These are phyloP conservation scores for Solanum phureja DNA, from an alignment of 257 asterid species.

Conservation along the genomic window DNA sequence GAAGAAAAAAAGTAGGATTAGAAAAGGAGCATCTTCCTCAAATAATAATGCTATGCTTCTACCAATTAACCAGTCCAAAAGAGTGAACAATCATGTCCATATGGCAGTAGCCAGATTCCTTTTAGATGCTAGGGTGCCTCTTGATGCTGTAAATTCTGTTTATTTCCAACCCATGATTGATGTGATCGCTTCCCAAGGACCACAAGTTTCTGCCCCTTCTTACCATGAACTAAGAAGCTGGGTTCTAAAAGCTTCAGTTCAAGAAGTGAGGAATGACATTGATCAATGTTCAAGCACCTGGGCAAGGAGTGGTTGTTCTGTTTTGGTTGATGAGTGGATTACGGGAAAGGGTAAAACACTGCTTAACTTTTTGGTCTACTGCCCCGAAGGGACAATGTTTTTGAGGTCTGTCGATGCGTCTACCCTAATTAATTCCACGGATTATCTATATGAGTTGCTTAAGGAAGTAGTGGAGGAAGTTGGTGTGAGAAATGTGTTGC, in stretches of 20 bases:
- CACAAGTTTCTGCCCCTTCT: slow-evolving; percentile 52
- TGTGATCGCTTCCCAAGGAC: slow-evolving; percentile 62
- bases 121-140: slow-evolving; percentile 61
- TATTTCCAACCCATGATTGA: slow-evolving; percentile 88
- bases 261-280: slow-evolving; percentile 54
- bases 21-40: slow-evolving; percentile 35
- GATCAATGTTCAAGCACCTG: slow-evolving; percentile 51
- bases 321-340: slow-evolving; percentile 67
- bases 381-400: slow-evolving; percentile 62
- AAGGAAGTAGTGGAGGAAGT: slow-evolving; percentile 80
- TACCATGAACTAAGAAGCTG: slow-evolving; percentile 72
- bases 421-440: slow-evolving; percentile 35
- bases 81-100: slow-evolving; percentile 42
- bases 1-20: slow-evolving; percentile 71
- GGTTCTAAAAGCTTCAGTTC: slow-evolving; percentile 58
- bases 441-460: slow-evolving; percentile 50
- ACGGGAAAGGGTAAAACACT: slow-evolving; percentile 52
- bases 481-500: slow-evolving; percentile 66
- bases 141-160: slow-evolving; percentile 64
- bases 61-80: slow-evolving; percentile 27
- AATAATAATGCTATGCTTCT: slow-evolving; percentile 18
- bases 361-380: slow-evolving; percentile 43
- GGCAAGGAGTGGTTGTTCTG: slow-evolving; percentile 71
- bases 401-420: slow-evolving; percentile 70
- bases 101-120: slow-evolving; percentile 85